Base-by-base conservation (phyloP, 2,329 filamentous ascomycete genomes). In the Dothiorella sarmentorum region DNA sequence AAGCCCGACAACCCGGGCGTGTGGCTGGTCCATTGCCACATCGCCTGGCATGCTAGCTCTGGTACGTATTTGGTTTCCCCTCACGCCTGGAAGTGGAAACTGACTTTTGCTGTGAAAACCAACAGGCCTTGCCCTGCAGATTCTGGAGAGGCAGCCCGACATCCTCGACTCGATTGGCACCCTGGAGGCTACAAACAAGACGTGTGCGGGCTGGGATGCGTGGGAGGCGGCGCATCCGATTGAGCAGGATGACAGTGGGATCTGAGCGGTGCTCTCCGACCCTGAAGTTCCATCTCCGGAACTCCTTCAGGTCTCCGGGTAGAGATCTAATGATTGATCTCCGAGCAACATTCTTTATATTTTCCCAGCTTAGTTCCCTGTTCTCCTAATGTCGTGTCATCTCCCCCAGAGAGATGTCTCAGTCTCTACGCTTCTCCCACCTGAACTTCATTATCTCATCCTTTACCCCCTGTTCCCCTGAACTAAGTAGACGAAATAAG, bases 11-110 rank as follows among this genome's bases (percentile, higher is more conserved):
- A 73, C 26, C 71, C 71, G 0, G 72, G 72, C 9, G 65, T 65
- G 1, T 74, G 71, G 71, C 59, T 73, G 4, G 67, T 73, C 66
- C 71, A 73, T 60, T 73, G 71, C 59, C 71, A 74, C 24, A 71
- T 74, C 47, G 70, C 68, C 4, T 74, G 71, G 69, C 72, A 74
- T 44, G 69, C 69, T 1, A 64, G 60, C 37, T 66, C 69, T 24
- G 55, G 55, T 57, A n/a, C 37, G 53, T 18, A 17, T 9, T 24
- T 24, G 4, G n/a, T 33, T 6, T 18, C 31, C 24, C 17, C 15
- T 5, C 22, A 27, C 13, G 22, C 4, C 51, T 24, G 29, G 29
- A 31, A 10, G 4, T 2, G 29, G 15, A 11, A 13, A 31, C 15
- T 4, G 5, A 13, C 29, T 31, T 9, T 11, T 13, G n/a, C 29